These are phyloP conservation scores for Rhodotorula glutinis DNA, from an alignment of 1,284 basidiomycete genomes.

Conservation along the genomic window DNA sequence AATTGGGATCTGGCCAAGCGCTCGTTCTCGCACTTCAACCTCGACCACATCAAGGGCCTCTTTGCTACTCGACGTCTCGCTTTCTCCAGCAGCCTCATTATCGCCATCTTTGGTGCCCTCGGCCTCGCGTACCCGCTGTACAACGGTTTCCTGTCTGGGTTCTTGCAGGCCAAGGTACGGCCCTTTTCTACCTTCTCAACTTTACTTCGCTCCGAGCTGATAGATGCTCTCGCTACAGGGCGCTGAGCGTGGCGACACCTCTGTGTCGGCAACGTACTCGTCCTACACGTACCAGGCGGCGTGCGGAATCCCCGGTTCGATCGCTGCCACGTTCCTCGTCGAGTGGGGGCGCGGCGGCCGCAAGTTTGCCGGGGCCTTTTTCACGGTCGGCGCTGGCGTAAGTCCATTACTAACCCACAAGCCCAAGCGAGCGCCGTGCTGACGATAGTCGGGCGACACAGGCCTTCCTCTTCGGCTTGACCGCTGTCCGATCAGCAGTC, in stretches of 20 bases:
- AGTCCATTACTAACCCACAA: not conserved
- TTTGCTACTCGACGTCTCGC: not conserved
- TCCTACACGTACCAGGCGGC: not conserved
- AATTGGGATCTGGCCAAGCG: not conserved
- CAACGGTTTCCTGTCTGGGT: not conserved
- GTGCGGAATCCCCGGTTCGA: not conserved
- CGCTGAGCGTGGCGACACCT: not conserved
- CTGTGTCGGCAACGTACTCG: not conserved
- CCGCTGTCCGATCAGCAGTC: not conserved
- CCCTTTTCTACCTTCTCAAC: not conserved
- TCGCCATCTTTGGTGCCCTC: not conserved
- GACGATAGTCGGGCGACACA: not conserved
- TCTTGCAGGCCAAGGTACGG: not conserved
- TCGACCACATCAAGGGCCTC: not conserved
- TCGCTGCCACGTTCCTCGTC: not conserved
- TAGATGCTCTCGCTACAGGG: not conserved
- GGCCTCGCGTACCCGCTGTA: slow-evolving; percentile 1
- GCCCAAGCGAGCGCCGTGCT: not conserved
- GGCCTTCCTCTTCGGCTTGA: slow-evolving; percentile 2
- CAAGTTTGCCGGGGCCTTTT: slow-evolving; percentile 1
- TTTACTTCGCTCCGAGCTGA: too few relatives aligned
- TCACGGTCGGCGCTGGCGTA: slow-evolving; percentile 4
- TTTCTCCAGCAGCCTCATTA: not conserved
- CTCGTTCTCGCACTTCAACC: slow-evolving; percentile 1
- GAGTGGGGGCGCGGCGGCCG: not conserved